Evolutionary conservation across 2,329 filamentous ascomycete genomes (phyloP), one percentile per base, ranked within the genome.

Genomic region (Podosphaera fusca): DNA sequence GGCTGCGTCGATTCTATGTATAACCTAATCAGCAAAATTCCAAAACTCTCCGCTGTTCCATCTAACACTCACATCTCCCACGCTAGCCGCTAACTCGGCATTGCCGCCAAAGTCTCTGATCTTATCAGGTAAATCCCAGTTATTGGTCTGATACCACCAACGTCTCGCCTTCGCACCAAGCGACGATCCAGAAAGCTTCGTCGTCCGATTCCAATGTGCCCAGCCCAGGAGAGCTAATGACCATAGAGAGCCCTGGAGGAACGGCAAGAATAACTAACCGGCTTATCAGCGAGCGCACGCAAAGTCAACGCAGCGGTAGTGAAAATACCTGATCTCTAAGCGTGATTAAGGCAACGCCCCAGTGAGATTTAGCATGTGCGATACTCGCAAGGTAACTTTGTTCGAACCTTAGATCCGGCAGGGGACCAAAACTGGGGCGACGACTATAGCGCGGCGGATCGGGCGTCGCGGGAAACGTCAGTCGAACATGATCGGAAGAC

Each of bases 311-410:
- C 8, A 9, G 30, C 34, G 51, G 14, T 3, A 6, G 4, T 10
- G 10, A 55, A 63, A 69, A 55, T 73, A 92, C 85, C 78, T 95
- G 92, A 70, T 98, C 92, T 65, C 87, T 76, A 40, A 85, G 69
- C 21, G 92, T 98, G 63, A 98, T 90, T 73, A 84, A 85, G 6
- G 79, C 76, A 36, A 98, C 79, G 68, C 80, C 80, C 73, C 84
- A 82, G 81, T 82, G 89, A 31, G 80, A 81, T 62, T 92, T 79
- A 40, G 88, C 87, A 57, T 80, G 75, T 61, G 83, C 79, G 63
- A 98, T 85, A 71, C 88, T 94, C 64, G 85, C 84, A 57, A 98
- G 77, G 70, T 98, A 98, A 75, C 89, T 95, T 76, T 98, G 92
- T 72, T 98, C 92, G 71, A 96, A 96, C 49, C 92, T 80, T 62